Conservation (phyloP, 352 stramenopile species). For the Pythium vanterpoolii region DNA sequence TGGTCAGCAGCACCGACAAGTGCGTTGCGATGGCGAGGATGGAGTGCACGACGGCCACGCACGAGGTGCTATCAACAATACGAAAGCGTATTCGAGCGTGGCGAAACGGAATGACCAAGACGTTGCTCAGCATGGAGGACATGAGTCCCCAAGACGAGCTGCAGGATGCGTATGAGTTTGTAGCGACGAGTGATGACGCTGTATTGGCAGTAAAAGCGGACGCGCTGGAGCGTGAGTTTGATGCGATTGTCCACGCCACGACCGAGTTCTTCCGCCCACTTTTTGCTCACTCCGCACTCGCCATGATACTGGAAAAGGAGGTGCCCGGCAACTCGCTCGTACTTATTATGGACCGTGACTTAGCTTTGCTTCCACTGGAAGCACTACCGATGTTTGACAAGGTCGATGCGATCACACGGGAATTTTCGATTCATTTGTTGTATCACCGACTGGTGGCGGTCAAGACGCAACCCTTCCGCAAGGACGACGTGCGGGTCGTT, state of each 20-base stretch:
- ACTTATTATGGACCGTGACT: conserved; percentile 50
- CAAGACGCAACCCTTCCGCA: conserved; percentile 50
- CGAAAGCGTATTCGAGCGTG: conserved; percentile 32
- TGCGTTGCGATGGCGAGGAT: conserved; percentile 48
- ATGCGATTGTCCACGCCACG: conserved; percentile 41
- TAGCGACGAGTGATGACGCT: neutral
- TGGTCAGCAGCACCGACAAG: conserved; percentile 38
- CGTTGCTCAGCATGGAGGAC: conserved; percentile 41
- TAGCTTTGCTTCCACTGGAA: conserved; percentile 55
- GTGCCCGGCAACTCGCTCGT: conserved; percentile 40
- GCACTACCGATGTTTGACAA: conserved; percentile 39
- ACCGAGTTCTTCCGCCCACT: conserved; percentile 44
- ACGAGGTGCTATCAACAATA: conserved; percentile 27
- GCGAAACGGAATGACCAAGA: conserved; percentile 34
- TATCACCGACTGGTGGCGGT: conserved; percentile 43
- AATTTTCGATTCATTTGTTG: conserved; percentile 74
- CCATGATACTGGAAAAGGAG: conserved; percentile 36
- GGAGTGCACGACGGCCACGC: conserved; percentile 45
- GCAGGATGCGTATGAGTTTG: conserved; percentile 27
- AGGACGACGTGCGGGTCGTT: conserved; percentile 60
- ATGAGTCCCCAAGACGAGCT: conserved; percentile 24
- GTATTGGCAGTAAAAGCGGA: conserved; percentile 22
- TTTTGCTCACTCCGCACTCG: conserved; percentile 48
- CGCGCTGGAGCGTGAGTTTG: conserved; percentile 50
- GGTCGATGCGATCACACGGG: conserved; percentile 49